Evolutionary conservation across 345 rosid genomes (phyloP).

Genomic region (Ricinus communis): DNA sequence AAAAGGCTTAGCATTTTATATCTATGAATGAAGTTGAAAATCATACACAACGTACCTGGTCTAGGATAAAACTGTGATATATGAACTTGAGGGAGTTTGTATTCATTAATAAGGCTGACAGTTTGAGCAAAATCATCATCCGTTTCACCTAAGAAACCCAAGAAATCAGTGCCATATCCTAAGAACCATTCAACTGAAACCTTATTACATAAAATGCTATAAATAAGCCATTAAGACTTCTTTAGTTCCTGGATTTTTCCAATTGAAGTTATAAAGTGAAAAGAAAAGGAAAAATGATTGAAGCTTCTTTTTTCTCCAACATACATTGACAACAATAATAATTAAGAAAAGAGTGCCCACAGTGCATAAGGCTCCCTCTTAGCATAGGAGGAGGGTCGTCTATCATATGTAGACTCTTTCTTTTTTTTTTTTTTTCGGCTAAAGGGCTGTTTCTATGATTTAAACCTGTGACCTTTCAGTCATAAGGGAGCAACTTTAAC

Average conservation of each 20-base stretch:
- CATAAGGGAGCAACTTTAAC: too few species aligned
- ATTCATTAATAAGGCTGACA: conserved; percentile 63
- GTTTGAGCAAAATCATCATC: conserved; percentile 87
- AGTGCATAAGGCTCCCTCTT: neutral
- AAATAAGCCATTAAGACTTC: neutral
- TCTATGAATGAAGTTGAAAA: neutral
- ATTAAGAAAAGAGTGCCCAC: too few species aligned
- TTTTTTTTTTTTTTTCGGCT: too few species aligned
- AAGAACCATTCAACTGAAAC: conserved; percentile 3
- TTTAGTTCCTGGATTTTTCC: neutral
- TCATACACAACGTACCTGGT: conserved; percentile 52
- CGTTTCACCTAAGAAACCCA: conserved; percentile 66
- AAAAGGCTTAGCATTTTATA: neutral
- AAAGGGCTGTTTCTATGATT: too few species aligned
- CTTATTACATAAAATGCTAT: neutral
- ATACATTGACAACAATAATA: neutral
- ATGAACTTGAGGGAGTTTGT: conserved; percentile 87
- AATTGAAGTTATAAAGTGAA: neutral
- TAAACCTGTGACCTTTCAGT: too few species aligned
- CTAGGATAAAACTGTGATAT: conserved; percentile 97
- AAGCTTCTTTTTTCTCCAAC: neutral
- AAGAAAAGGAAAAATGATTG: neutral
- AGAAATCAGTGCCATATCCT: conserved; percentile 7
- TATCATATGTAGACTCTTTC: too few species aligned
- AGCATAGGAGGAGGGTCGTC: neutral